These are phyloP conservation scores for Scenedesmus sp. DNA, from an alignment of 163 green algal genomes.

Conservation along the genomic window DNA sequence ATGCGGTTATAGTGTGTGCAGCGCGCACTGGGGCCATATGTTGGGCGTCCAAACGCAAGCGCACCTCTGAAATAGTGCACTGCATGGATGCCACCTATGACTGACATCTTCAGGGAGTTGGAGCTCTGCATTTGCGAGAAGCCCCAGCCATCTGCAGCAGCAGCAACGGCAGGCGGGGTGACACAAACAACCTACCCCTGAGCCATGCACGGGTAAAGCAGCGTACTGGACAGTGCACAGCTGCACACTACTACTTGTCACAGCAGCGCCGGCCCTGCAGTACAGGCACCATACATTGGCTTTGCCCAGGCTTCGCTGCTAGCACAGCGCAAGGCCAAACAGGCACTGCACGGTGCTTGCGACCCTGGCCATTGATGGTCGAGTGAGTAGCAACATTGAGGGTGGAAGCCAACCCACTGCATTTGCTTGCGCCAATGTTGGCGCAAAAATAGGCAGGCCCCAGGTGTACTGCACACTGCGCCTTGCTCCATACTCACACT, in stretches of 20 bases:
- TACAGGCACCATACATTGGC: no score
- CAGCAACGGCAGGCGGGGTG: neutral
- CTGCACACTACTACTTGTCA: neutral
- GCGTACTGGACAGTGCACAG: neutral
- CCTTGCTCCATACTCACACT: slow-evolving; percentile 61
- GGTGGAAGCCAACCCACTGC: neutral
- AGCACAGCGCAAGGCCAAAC: no score
- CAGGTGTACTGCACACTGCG: neutral
- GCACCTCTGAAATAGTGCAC: slow-evolving; percentile 82
- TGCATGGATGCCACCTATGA: slow-evolving; percentile 85
- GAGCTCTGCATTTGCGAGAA: slow-evolving; percentile 81
- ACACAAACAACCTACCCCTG: neutral
- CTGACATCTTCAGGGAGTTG: slow-evolving; percentile 77
- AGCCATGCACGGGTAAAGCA: neutral
- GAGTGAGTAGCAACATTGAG: neutral
- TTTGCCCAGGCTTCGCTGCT: no score
- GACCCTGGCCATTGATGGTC: neutral
- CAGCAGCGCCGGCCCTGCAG: neutral
- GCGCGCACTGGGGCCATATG: no score
- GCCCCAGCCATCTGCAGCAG: slow-evolving; percentile 83
- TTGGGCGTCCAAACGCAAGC: no score
- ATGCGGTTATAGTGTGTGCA: no score
- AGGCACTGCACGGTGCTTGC: neutral
- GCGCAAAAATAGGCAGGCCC: neutral
- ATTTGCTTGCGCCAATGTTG: neutral